Evolutionary conservation across 345 rosid species (phyloP).

Genomic region (Aethionema arabicum): DNA sequence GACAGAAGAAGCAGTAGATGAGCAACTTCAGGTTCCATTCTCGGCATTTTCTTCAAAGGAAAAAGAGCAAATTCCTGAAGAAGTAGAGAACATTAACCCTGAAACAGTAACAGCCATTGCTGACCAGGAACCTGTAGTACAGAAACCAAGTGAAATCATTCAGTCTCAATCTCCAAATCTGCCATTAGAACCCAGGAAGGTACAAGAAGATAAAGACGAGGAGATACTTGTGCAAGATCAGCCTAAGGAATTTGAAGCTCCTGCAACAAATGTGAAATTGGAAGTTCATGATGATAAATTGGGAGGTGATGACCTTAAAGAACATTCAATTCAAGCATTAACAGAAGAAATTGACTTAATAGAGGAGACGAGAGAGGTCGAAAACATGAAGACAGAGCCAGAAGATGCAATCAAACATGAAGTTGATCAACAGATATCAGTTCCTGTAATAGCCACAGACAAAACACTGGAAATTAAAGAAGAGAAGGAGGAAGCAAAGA

Average conservation of each 20-base stretch:
- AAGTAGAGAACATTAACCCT: neutral
- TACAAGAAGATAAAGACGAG: constrained; percentile 28
- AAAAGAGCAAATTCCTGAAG: neutral
- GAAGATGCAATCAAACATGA: constrained; percentile 30
- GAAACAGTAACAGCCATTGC: constrained; percentile 9
- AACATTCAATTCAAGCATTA: neutral
- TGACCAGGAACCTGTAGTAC: constrained; percentile 10
- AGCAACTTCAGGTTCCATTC: constrained; percentile 25
- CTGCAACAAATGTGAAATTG: neutral
- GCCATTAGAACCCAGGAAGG: constrained; percentile 25
- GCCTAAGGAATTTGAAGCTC: constrained; percentile 13
- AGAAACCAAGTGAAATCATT: constrained; percentile 28
- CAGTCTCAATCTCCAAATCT: constrained; percentile 20
- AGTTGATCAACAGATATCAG: constrained; percentile 9
- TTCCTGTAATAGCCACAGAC: constrained; percentile 3
- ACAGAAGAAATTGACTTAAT: constrained; percentile 26
- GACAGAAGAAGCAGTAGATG: constrained; percentile 26
- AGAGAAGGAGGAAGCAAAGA: constrained; percentile 14
- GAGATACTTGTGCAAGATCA: constrained; percentile 22
- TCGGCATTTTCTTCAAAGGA: neutral
- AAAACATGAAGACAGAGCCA: constrained; percentile 19
- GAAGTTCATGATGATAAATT: neutral
- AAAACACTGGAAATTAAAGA: neutral
- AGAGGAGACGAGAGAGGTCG: constrained; percentile 30
- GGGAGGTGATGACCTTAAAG: constrained; percentile 15